Conservation (phyloP, 306 rosid genomes). For the Urtica urens region DNA sequence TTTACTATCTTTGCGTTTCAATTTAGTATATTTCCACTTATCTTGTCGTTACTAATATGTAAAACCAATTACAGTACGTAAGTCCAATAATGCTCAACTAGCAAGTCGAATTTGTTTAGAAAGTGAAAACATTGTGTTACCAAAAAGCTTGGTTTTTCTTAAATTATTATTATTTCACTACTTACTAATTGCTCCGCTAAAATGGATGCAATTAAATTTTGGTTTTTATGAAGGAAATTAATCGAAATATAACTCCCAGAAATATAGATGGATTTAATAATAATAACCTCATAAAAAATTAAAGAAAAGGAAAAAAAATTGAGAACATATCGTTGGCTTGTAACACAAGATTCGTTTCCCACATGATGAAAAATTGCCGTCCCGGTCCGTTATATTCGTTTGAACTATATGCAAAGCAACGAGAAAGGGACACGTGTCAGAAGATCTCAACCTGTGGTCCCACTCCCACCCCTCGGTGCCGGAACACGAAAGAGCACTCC, state of each 20-base stretch:
- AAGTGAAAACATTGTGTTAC: no score
- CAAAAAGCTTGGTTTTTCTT: no score
- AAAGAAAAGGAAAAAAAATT: neutral
- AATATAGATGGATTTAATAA: neutral
- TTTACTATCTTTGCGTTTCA: no score
- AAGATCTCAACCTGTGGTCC: constrained; percentile 40
- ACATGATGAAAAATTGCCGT: constrained; percentile 4
- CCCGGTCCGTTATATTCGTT: no score
- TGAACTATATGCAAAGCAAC: neutral
- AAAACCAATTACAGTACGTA: no score
- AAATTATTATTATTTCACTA: no score
- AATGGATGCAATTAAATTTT: constrained; percentile 6
- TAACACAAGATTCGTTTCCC: constrained; percentile 15
- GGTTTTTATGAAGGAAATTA: neutral
- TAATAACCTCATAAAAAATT: neutral
- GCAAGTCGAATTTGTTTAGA: no score
- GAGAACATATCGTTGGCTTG: constrained; percentile 12
- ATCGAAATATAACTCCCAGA: neutral
- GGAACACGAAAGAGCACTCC: constrained; percentile 65
- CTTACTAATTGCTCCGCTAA: constrained; percentile 5
- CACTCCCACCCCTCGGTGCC: constrained; percentile 47
- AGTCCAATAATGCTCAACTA: no score
- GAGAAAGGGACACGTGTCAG: constrained; percentile 22
- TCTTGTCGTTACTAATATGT: no score
- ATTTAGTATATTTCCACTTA: no score